Evolutionary conservation across 805 yeast species (phyloP).

Genomic region (Blastobotrys attinorum): DNA sequence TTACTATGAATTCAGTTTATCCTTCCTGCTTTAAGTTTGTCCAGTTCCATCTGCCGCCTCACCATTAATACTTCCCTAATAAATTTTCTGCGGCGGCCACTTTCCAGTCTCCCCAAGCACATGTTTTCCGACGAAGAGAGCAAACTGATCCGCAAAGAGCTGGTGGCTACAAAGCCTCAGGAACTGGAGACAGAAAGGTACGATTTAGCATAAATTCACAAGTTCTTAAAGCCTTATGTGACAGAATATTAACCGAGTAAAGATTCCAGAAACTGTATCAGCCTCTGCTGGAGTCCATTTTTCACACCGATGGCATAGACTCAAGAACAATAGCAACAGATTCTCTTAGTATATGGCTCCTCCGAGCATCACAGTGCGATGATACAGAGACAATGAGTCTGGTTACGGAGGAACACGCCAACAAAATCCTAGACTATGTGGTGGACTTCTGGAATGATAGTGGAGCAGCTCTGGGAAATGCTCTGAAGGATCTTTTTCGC

Average conservation of each 20-base stretch:
- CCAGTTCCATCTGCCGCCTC: too few species aligned
- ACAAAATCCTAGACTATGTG: slow-evolving; percentile 35
- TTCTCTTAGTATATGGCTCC: slow-evolving; percentile 55
- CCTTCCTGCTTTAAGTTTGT: too few species aligned
- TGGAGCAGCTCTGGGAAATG: slow-evolving; percentile 62
- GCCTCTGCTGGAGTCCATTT: slow-evolving; percentile 28
- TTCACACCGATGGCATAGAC: slow-evolving; percentile 30
- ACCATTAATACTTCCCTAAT: too few species aligned
- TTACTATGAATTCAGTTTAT: too few species aligned
- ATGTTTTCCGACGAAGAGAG: neutral
- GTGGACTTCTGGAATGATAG: slow-evolving; percentile 66
- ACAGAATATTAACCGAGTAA: neutral
- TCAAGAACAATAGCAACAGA: slow-evolving; percentile 45
- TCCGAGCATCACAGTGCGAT: slow-evolving; percentile 41
- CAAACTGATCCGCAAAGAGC: slow-evolving; percentile 7
- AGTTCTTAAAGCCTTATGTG: slow-evolving; percentile 1
- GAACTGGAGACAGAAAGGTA: slow-evolving; percentile 14
- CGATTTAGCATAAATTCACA: too few species aligned
- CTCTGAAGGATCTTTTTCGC: slow-evolving; percentile 51
- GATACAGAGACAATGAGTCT: neutral
- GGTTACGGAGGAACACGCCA: slow-evolving; percentile 17
- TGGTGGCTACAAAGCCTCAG: slow-evolving; percentile 15
- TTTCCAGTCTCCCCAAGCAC: too few species aligned
- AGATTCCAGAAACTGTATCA: slow-evolving; percentile 20
- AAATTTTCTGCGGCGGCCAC: too few species aligned